Evolutionary conservation across 1,284 basidiomycete genomes (phyloP), one percentile per base, ranked within the genome.

Genomic region (Leccinum ambiguum): DNA sequence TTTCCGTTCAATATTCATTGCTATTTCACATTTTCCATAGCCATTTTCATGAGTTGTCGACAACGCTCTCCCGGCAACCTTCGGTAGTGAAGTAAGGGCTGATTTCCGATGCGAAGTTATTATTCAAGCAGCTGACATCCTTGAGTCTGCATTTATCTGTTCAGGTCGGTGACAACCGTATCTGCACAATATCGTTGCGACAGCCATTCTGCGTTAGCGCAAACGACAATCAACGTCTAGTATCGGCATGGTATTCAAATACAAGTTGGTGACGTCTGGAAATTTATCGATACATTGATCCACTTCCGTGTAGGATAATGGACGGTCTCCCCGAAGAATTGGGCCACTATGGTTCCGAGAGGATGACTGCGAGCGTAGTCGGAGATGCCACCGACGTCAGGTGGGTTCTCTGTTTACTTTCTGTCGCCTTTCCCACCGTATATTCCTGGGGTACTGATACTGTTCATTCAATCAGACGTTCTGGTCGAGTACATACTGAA

Each of bases 71-170:
- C 13, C 81, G 86, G 36, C 85, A 91, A 71, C 87, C 91, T 1
- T 83, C 84, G 10, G 88, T 92, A 1, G 81, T 93, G 64, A 91
- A 91, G 92, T 92, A 73, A 71, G 85, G 76, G 2, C 36, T 61
- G 48, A 69, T 65, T 45, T 73, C 68, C 6, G 59, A 23, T 72
- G 75, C 64, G 66, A 50, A 64, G 7, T 11, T 62, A 18, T 63
- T 4, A 3, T 9, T 26, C 56, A 13, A 43, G 14, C 23, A 59
- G 57, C 43, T 18, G 36, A 63, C 1, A 16, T 48, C 7, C 26
- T 23, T 23, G 61, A 94, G 94, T 69, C 78, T 97, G 39, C 93
- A 96, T 75, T 82, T 97, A 5, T 87, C 90, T 11, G 88, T 93
- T 7, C 88, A 93, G 77, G 93, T 93, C 67, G 68, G 79, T 64